Conservation (phyloP, 495 filamentous ascomycete genomes). For the Tuber indicum region DNA sequence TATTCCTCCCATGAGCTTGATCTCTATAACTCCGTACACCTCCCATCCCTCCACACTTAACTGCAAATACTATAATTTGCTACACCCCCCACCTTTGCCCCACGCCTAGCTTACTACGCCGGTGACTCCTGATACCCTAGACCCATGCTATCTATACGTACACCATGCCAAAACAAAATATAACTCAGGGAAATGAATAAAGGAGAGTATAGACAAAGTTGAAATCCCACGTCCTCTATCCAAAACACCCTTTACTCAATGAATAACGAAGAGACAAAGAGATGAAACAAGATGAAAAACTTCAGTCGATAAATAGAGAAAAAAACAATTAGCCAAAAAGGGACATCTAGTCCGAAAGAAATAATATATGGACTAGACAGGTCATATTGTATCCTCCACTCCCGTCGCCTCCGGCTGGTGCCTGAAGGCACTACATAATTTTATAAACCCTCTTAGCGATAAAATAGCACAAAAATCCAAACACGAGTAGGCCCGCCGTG, state of each 20-base stretch:
- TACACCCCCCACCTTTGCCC: not conserved
- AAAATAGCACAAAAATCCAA: conserved; percentile 71
- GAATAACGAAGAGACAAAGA: not conserved
- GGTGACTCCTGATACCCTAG: not conserved
- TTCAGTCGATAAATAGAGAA: not conserved
- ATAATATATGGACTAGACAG: not conserved
- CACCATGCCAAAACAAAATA: not conserved
- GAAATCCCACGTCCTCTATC: not conserved
- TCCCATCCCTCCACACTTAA: not conserved
- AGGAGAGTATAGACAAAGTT: not conserved
- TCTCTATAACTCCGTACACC: not conserved
- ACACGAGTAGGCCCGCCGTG: conserved; percentile 66
- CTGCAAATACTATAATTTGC: not conserved
- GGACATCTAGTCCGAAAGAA: not conserved
- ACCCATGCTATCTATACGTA: not conserved
- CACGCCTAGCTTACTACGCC: not conserved
- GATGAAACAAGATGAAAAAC: not conserved
- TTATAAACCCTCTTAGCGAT: conserved; percentile 65
- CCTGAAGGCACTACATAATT: conserved; percentile 30
- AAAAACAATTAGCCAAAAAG: not conserved
- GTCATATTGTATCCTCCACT: not conserved
- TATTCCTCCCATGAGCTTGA: not conserved
- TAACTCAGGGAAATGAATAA: not conserved
- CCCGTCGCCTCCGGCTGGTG: not conserved
- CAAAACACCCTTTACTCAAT: conserved; percentile 4